These are phyloP conservation scores for Euptelea pleiosperma DNA, from an alignment of 164 flowering plant genomes.

Conservation along the genomic window DNA sequence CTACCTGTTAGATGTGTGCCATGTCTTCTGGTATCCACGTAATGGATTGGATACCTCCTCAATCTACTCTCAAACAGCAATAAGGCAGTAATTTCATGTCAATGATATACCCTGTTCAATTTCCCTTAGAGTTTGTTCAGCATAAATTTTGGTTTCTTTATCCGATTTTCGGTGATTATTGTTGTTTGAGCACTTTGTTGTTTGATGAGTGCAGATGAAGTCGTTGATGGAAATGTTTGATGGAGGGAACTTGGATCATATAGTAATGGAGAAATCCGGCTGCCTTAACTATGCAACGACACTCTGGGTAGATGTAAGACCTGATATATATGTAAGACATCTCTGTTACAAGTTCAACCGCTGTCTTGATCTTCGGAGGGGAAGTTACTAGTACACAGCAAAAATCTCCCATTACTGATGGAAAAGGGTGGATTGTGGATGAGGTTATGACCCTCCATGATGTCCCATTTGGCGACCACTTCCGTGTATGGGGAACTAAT, in stretches of 20 bases:
- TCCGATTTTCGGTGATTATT: too few species aligned
- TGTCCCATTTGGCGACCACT: constrained; percentile 68
- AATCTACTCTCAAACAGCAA: too few species aligned
- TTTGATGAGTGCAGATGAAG: constrained; percentile 43
- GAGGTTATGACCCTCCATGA: constrained; percentile 62
- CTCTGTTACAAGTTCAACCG: constrained; percentile 59
- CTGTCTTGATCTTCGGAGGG: constrained; percentile 63
- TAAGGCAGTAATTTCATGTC: too few species aligned
- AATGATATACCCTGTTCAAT: too few species aligned
- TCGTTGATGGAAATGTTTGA: constrained; percentile 62
- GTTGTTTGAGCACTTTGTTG: background rate
- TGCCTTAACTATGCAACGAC: constrained; percentile 56
- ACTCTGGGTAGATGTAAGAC: constrained; percentile 51
- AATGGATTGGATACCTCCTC: too few species aligned
- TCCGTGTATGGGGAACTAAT: constrained; percentile 38
- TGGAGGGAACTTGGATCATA: constrained; percentile 68
- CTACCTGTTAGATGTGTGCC: too few species aligned
- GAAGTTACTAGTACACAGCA: constrained; percentile 69
- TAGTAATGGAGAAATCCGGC: constrained; percentile 63
- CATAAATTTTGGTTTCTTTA: too few species aligned
- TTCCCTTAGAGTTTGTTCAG: too few species aligned
- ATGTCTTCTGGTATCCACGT: too few species aligned
- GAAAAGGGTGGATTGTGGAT: constrained; percentile 55
- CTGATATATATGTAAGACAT: constrained; percentile 48
- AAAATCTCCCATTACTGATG: constrained; percentile 34